A percentile compares a stretch with the other conserved stretches of the same genome.
Conservation (phyloP, 2,329 filamentous ascomycete species). For the Fonsecaea erecta region DNA sequence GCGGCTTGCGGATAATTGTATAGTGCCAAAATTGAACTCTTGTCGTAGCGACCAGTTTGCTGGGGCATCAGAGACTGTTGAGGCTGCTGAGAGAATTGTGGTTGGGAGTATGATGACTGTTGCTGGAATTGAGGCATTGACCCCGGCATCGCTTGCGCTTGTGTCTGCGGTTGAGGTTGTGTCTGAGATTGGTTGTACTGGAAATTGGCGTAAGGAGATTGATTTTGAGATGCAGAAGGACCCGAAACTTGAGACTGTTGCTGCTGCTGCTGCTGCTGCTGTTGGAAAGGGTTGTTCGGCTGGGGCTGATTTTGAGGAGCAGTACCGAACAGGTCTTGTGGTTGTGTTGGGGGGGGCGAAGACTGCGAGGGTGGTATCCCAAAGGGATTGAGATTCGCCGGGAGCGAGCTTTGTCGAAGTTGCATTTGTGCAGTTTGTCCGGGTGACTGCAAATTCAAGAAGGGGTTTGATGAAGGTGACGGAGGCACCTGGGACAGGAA, state of each 20-base stretch:
- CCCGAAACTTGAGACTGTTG: constrained; percentile 29
- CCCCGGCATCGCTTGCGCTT: constrained; percentile 12
- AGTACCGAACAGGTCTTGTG: constrained; percentile 24
- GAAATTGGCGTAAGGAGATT: constrained; percentile 27
- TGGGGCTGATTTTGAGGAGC: constrained; percentile 30
- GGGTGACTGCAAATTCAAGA: constrained; percentile 28
- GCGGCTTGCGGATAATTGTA: constrained; percentile 49
- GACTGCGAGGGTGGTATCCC: constrained; percentile 32
- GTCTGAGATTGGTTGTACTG: constrained; percentile 32
- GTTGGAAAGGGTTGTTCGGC: constrained; percentile 31
- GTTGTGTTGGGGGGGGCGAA: constrained; percentile 25
- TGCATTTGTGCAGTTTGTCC: constrained; percentile 31
- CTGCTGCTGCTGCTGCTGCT: constrained; percentile 24
- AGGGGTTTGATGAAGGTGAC: constrained; percentile 34
- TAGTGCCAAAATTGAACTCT: constrained; percentile 52
- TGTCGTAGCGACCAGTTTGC: constrained; percentile 51
- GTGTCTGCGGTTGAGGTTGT: constrained; percentile 20
- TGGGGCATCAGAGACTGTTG: constrained; percentile 44
- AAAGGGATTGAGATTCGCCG: constrained; percentile 35
- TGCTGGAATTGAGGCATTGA: constrained; percentile 22
- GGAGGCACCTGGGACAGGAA: constrained; percentile 29
- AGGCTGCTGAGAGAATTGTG: constrained; percentile 32
- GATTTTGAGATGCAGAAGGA: constrained; percentile 7
- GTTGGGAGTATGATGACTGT: constrained; percentile 25
- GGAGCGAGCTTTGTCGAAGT: constrained; percentile 28